Conservation (phyloP, 768 basidiomycete genomes). For the Omphalotus guepiniiformis region DNA sequence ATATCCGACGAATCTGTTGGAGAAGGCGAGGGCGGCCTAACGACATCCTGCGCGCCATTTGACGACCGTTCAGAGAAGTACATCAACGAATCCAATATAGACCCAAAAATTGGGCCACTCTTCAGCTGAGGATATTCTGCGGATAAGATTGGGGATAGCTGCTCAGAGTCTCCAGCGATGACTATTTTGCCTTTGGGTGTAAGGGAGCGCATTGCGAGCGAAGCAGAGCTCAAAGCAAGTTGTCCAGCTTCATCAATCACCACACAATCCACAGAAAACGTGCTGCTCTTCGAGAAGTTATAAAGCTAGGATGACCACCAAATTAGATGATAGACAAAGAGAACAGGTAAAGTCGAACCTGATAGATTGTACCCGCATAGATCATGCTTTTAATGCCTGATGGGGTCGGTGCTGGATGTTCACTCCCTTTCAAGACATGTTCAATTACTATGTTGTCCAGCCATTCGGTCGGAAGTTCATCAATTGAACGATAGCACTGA, state of each 20-base stretch:
- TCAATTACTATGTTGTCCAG: constrained; percentile 37
- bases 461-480: constrained; percentile 36
- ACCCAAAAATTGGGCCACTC: constrained; percentile 39
- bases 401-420: constrained; percentile 33
- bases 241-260: constrained; percentile 52
- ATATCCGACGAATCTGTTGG: constrained; percentile 15
- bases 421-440: constrained; percentile 35
- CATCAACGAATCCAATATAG: constrained; percentile 45
- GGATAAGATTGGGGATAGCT: constrained; percentile 45
- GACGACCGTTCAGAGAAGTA: constrained; percentile 14
- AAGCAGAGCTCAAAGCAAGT: constrained; percentile 40
- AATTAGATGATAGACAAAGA: background rate
- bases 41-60: constrained; percentile 15
- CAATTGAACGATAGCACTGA: constrained; percentile 31
- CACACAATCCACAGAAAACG: constrained; percentile 38
- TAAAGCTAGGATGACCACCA: constrained; percentile 31
- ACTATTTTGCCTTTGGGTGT: constrained; percentile 35
- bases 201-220: constrained; percentile 42
- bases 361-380: constrained; percentile 46
- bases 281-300: constrained; percentile 39
- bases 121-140: constrained; percentile 41
- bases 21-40: constrained; percentile 12
- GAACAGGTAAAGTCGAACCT: constrained; percentile 24
- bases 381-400: constrained; percentile 23
- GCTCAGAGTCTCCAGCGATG: constrained; percentile 49